Evolutionary conservation across 179 eudicot genomes (phyloP), one percentile per base, ranked within the genome.

Genomic region (Beta macrorhiza): DNA sequence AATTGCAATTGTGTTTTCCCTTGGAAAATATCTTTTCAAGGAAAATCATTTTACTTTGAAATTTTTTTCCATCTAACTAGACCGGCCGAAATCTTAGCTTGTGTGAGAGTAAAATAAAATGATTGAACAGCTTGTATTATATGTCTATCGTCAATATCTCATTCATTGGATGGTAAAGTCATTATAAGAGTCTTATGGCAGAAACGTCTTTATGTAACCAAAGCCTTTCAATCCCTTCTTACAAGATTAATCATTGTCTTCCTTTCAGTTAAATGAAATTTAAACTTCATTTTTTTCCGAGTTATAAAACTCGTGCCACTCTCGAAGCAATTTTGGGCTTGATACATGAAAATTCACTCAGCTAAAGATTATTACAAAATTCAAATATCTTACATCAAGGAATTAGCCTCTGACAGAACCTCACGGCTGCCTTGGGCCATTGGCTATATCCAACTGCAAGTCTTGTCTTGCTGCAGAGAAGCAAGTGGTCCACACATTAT

Each of bases 241-340:
- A 11, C 53, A 49, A 5, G 11, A 49, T 49, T 7, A 49, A 9
- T 7, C 1, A 7, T 49, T 49, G 53, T 49, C 10, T 9, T 49
- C 53, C 10, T 5, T 9, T 45, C 14, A 55, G 37, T 58, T n/a
- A 16, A 64, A 63, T 56, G 64, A 42, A 51, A 52, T 72, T 14
- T 19, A 73, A 52, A 56, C 7, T 45, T 49, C n/a, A 37, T 17
- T 62, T 59, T 12, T 76, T 67, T 25, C 32, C 5, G 12, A 9
- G 44, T 69, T 56, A 19, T 73, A 74, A 55, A 74, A 42, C 7
- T 74, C 47, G 7, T 67, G 37, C 55, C 67, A 72, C 67, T 64
- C 58, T 72, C 49, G 62, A 72, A 45, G 78, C 47, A 44, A 71
- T 29, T 10, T 70, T 29, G 69, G 82, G 57, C 78, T 65, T 57